Conservation (phyloP, 306 rosid genomes). For the Corylus heterophylla region DNA sequence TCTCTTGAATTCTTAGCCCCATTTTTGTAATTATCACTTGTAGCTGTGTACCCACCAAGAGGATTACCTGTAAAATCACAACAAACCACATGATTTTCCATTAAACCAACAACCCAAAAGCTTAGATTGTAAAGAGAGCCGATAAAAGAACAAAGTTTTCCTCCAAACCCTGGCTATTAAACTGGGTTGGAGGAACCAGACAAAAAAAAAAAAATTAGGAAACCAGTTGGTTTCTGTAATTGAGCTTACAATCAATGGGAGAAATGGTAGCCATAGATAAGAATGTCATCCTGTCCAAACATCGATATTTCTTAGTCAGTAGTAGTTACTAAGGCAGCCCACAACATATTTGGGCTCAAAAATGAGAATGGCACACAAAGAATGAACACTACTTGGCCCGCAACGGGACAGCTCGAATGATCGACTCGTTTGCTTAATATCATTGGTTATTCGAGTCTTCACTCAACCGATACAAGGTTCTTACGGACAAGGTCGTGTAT, state of each 20-base stretch:
- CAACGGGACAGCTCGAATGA: no score
- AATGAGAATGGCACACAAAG: neutral
- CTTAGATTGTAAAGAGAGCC: neutral
- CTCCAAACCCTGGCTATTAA: conserved; percentile 30
- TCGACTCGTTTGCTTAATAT: no score
- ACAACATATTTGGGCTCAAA: neutral
- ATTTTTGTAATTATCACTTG: conserved; percentile 68
- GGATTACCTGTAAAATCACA: conserved; percentile 50
- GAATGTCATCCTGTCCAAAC: conserved; percentile 62
- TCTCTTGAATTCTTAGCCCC: conserved; percentile 67
- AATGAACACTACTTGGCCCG: no score
- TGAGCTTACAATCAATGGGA: conserved; percentile 72
- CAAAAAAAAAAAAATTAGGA: neutral
- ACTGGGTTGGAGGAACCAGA: no score
- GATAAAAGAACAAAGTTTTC: neutral
- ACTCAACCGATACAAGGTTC: no score
- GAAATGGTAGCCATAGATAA: conserved; percentile 75
- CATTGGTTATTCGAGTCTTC: no score
- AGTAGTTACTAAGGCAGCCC: neutral
- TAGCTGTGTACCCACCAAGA: conserved; percentile 73
- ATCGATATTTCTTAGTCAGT: conserved; percentile 11
- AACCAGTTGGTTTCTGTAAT: neutral
- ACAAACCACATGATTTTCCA: neutral
- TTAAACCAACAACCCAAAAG: neutral
- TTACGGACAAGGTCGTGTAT: no score